Evolutionary conservation across 306 rosid genomes (phyloP), one percentile per base, ranked within the genome.

Genomic region (Hylodesmum podocarpum): DNA sequence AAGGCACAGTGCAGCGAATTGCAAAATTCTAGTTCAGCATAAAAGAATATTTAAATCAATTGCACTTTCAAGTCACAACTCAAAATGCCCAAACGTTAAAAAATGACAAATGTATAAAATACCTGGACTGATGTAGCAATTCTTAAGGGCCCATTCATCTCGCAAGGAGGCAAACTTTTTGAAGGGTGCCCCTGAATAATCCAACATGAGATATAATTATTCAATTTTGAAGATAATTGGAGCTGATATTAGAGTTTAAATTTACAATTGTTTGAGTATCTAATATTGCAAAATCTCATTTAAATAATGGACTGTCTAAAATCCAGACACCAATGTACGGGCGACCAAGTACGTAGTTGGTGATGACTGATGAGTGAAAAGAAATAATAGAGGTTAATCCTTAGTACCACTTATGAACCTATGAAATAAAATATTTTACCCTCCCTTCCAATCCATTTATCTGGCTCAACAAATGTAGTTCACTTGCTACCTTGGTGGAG

Each of bases 91-190:
- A n/a, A 25, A 25, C 21, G 28, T 34, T n/a, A 36, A 46, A 65
- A 34, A 63, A 10, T 43, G 50, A 36, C 25, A 53, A 69, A 51
- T 4, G 18, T 21, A 37, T 18, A n/a, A 65, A 83, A 33, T 62
- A 96, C 99, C 99, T 68, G 99, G 99, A 74, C 98, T 96, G 78
- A 86, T 68, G 82, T 96, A 96, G 70, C 97, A 81, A 81, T 96
- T 96, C 81, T 89, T 91, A 73, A 88, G 44, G 47, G 99, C 97
- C 99, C 99, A 96, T 57, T 91, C 94, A 12, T 93, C 89, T 27
- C 99, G 77, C 78, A 83, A 27, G 68, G 96, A 93, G 53, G 96
- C 98, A 78, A 91, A 96, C 82, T 88, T 96, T 89, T 87, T 91
- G 90, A 96, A 96, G 55, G 99, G 99, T 16, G 97, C 96, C 68